A percentile compares a stretch with the other conserved stretches of the same genome.
These are phyloP conservation scores for Spergularia bocconei DNA, from an alignment of 148 eudicot genomes.

Conservation along the genomic window DNA sequence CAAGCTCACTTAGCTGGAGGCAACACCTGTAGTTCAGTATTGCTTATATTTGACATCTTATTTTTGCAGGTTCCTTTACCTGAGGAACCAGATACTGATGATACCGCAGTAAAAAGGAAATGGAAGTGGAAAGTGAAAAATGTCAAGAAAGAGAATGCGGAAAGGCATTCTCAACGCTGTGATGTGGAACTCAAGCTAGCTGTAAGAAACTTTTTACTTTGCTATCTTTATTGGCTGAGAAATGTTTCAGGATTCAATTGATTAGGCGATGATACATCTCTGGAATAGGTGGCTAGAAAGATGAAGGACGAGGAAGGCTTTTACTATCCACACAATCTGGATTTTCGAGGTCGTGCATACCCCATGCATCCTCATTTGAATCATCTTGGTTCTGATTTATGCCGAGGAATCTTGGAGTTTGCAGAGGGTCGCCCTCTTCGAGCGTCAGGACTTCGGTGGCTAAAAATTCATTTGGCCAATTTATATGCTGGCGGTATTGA, in stretches of 20 bases:
- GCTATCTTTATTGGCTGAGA: not conserved
- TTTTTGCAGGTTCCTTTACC: constrained; percentile 57
- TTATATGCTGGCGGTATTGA: constrained; percentile 84
- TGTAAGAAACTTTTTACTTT: constrained; percentile 46
- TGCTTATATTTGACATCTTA: constrained; percentile 8
- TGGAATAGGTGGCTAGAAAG: constrained; percentile 74
- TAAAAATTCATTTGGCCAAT: constrained; percentile 82
- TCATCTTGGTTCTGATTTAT: constrained; percentile 94
- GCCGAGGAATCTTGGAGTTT: constrained; percentile 86
- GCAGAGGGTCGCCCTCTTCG: constrained; percentile 86
- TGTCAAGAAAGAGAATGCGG: constrained; percentile 67
- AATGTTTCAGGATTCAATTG: constrained; percentile 5
- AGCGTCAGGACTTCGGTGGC: constrained; percentile 71
- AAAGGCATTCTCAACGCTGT: constrained; percentile 88
- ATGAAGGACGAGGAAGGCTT: constrained; percentile 92
- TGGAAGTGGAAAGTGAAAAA: constrained; percentile 81
- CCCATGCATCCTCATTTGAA: constrained; percentile 95
- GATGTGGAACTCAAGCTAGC: constrained; percentile 89
- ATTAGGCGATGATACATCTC: not conserved
- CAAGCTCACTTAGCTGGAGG: not conserved
- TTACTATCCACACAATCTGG: constrained; percentile 87
- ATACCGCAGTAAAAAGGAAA: constrained; percentile 55
- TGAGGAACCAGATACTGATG: constrained; percentile 80
- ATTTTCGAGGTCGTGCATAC: constrained; percentile 97
- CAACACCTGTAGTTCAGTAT: not conserved